Evolutionary conservation across 768 basidiomycete species (phyloP), one percentile per base, ranked within the genome.

Genomic region (Punctularia strigosozonata): DNA sequence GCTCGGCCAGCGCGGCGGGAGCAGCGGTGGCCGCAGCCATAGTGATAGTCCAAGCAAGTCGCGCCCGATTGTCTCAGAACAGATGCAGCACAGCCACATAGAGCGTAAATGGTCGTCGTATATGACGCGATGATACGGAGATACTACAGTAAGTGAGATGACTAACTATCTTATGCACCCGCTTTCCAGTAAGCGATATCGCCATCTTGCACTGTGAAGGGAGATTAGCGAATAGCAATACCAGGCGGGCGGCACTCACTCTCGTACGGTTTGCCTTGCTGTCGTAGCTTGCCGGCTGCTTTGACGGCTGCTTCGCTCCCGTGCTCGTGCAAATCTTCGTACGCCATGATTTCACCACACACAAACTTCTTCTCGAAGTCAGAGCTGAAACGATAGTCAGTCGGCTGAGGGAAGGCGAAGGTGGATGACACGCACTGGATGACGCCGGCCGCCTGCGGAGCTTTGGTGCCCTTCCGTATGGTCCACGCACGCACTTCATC

Each of bases 281-380:
- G 94, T 54, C 88, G 68, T 40, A 91, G 71, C 64, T 92, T 95
- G 23, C 94, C 94, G 14, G 85, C 87, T 18, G 91, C 88, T 62
- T 98, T 98, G 53, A 95, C 92, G 14, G 84, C 77, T 5, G 74
- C 46, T 65, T 99, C 95, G 44, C 82, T 83, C 8, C 91, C 92
- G 49, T 91, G 67, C 59, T 95, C 90, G 52, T 81, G 81, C 43
- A 99, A 66, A 59, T 97, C 95, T 0, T 79, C 77, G 51, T 79
- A 95, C 1, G 77, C 54, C 90, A 97, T 94, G 56, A 98, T 94
- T 62, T 97, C 94, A 59, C 90, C 91, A 46, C 90, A 95, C 18
- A 97, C 84, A 50, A 95, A 95, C 63, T 95, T 92, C 61, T 94
- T 87, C 66, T 97, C 90, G 55, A 98, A 97, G 62, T 97, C 92